Evolutionary conservation across 352 stramenopile species (phyloP).

Genomic region (Globisporangium okanoganense): DNA sequence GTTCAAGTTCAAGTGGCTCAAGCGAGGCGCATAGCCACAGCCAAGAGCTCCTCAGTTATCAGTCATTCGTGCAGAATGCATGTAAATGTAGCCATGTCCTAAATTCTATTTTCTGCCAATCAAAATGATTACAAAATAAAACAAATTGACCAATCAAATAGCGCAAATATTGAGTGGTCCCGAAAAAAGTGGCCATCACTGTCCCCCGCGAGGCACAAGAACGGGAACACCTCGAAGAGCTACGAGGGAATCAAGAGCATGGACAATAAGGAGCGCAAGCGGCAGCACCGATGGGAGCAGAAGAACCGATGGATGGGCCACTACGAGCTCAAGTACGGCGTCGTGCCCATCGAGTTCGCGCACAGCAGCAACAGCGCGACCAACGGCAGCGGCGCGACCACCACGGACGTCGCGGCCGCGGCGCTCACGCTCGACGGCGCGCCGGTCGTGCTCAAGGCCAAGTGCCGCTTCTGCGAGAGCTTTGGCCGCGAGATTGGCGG

Average conservation of each 20-base stretch:
- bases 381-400: constrained; percentile 6
- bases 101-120: background rate
- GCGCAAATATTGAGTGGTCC: background rate
- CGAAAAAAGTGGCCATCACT: background rate
- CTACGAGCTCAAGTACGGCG: constrained; percentile 63
- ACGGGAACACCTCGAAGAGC: background rate
- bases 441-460: constrained; percentile 41
- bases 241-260: background rate
- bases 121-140: too few species aligned
- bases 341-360: constrained; percentile 39
- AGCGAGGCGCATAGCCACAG: background rate
- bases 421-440: constrained; percentile 10
- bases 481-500: constrained; percentile 35
- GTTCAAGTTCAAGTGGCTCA: background rate
- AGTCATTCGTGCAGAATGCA: background rate
- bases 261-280: constrained; percentile 43
- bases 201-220: background rate
- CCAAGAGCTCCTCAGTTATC: background rate
- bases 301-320: constrained; percentile 64
- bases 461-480: constrained; percentile 58
- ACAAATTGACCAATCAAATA: too few species aligned
- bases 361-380: constrained; percentile 6
- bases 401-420: constrained; percentile 1
- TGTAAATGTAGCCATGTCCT: background rate
- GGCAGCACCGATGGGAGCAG: constrained; percentile 53